phyloP scores from a whole-genome alignment of 805 yeast genomes.

The Kodamaea laetipori region DNA sequence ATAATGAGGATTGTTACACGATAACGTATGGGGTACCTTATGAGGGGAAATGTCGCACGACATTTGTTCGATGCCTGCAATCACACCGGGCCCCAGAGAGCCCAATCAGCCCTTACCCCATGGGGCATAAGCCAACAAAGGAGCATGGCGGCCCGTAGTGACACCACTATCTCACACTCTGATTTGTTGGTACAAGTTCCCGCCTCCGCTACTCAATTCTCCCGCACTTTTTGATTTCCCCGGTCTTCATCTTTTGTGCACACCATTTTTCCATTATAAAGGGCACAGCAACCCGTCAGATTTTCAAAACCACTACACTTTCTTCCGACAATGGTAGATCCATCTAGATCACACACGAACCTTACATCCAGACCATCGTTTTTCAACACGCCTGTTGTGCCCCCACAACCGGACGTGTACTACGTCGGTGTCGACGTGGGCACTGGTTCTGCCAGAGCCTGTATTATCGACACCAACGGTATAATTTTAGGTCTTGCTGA shows the following conservation, averaged over 20 bases:
- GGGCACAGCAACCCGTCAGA: conserved; percentile 5
- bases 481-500: conserved; percentile 78
- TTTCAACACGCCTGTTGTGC: conserved; percentile 30
- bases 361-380: conserved; percentile 42
- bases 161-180: not conserved
- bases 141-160: no score
- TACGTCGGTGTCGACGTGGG: conserved; percentile 93
- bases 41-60: no score
- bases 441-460: conserved; percentile 97
- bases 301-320: conserved; percentile 4
- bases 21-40: no score
- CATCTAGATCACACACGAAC: conserved; percentile 42
- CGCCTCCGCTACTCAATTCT: conserved; percentile 2
- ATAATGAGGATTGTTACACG: no score
- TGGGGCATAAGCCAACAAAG: no score
- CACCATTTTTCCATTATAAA: conserved; percentile 3
- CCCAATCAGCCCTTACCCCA: no score
- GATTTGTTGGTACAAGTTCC: conserved; percentile 1
- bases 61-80: no score
- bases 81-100: no score
- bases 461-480: conserved; percentile 82
- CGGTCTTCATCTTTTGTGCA: conserved; percentile 2
- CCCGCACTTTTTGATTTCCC: conserved; percentile 4
- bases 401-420: conserved; percentile 48
- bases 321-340: conserved; percentile 27